Base-by-base conservation (phyloP, 768 basidiomycete species). In the Cyathus striatus region DNA sequence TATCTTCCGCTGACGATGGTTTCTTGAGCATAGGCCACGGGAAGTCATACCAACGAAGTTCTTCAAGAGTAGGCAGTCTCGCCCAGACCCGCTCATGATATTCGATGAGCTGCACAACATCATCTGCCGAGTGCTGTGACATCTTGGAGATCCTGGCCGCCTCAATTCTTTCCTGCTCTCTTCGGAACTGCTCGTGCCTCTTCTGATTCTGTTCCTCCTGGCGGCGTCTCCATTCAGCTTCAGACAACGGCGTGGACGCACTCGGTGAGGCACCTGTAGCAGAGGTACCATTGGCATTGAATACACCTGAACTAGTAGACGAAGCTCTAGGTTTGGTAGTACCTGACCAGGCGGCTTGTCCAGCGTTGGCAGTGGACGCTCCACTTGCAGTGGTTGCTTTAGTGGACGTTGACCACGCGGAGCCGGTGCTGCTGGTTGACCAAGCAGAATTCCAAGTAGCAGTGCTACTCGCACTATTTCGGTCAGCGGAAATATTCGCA, bases 1-100 rank as follows among this genome's bases (percentile, higher is more conserved):
- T 70, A 7, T 85, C 82, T 25, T 85, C 84, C 5, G 81, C 75
- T 35, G 53, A 58, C 24, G 58, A 66, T 5, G 85, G 81, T 35
- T 65, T 60, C 56, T 71, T 77, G 57, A 81, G 65, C 67, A 80
- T 69, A 1, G 87, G 86, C 86, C 86, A 89, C 6, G 86, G 86
- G 53, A 89, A 81, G 52, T 75, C 71, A 23, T 70, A 66, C 86
- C 85, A 88, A 25, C 64, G 69, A 45, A 86, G 62, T 42, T 68
- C 65, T 32, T 61, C 56, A 39, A 68, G 53, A 5, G 61, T 50
- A 23, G 65, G 57, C 5, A 81, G 60, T 43, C 64, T 70, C 38
- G 62, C 61, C 85, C 86, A 86, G 40, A 75, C 75, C 30, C 66
- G 65, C 27, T 84, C 83, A 53, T 88, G 84, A 30, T 61, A 65